Evolutionary conservation across 371 early-diverging fungal species (phyloP).

Genomic region (Mucor mucedo): DNA sequence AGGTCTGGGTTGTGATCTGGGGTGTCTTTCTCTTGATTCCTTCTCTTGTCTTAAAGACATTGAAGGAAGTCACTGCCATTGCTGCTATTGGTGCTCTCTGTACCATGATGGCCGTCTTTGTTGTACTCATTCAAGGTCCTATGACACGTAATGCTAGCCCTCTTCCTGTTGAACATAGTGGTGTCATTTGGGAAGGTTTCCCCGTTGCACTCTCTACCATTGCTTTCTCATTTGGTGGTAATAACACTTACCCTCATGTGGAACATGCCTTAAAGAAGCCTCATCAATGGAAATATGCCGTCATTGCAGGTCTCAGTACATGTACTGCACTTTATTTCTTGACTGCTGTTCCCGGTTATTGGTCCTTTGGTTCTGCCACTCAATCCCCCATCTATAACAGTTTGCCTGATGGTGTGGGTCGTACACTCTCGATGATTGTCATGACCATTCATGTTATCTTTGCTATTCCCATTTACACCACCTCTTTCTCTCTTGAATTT

Average conservation of each 20-base stretch:
- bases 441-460: conserved; percentile 86
- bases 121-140: conserved; percentile 49
- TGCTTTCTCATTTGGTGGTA: conserved; percentile 66
- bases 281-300: conserved; percentile 75
- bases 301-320: conserved; percentile 70
- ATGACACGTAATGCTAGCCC: conserved; percentile 30
- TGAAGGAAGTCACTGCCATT: conserved; percentile 78
- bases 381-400: conserved; percentile 79
- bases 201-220: conserved; percentile 66
- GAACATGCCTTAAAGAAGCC: conserved; percentile 85
- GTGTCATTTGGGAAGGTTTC: conserved; percentile 57
- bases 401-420: conserved; percentile 68
- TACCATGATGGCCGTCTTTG: conserved; percentile 57
- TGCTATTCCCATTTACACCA: conserved; percentile 86
- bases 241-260: conserved; percentile 71
- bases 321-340: conserved; percentile 79
- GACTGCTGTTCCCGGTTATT: conserved; percentile 84
- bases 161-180: conserved; percentile 20
- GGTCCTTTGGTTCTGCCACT: conserved; percentile 75
- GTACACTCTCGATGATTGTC: conserved; percentile 72
- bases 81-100: conserved; percentile 51
- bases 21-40: conserved; percentile 72
- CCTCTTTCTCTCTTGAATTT: conserved; percentile 80
- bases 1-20: conserved; percentile 70
- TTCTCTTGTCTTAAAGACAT: conserved; percentile 71